Base-by-base conservation (phyloP, 225 moss, liverwort and hornwort species). In the Anthoceros angustus region DNA sequence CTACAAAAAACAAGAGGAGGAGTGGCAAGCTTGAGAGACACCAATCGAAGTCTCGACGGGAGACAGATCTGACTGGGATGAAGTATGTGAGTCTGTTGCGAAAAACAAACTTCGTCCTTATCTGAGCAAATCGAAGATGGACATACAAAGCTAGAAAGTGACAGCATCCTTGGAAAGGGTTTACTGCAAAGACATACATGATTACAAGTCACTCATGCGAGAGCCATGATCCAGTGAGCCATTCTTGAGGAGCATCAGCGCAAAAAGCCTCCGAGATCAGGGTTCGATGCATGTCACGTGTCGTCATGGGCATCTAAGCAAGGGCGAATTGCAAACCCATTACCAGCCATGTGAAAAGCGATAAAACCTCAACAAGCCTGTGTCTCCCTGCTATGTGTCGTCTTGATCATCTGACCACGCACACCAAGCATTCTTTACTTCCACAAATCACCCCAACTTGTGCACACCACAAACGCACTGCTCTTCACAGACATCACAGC, bases 351-450 rank as follows among this genome's bases (percentile, higher is more conserved):
- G 55, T 55, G 55, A 55, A 55, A 32, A 55, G 6, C 18, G n/a
- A 46, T 16, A 55, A 55, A 55, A 55, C 14, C 18, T 55, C 55
- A 55, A 55, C 18, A 9, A 18, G n/a, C 55, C 20, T 48, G 18
- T 55, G 55, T 23, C 55, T 55, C 18, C 55, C 23, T 55, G 55
- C 55, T 55, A 55, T 55, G 55, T 55, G 55, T 23, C 55, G 55
- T 55, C 55, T 55, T 55, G n/a, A 55, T 55, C 55, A 55, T 55
- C 55, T 55, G 55, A 55, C 55, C 55, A 55, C 4, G 46, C 18
- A 48, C 55, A 55, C 55, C 55, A 55, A 55, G n/a, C 55, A 55
- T 55, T 55, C 55, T 55, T 55, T 55, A 55, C 55, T 55, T 18
- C 18, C 55, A 55, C n/a, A 0, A 55, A 18, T 55, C n/a, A 55